These are phyloP conservation scores for Claviceps monticola DNA, from an alignment of 2,329 filamentous ascomycete genomes.

Conservation along the genomic window DNA sequence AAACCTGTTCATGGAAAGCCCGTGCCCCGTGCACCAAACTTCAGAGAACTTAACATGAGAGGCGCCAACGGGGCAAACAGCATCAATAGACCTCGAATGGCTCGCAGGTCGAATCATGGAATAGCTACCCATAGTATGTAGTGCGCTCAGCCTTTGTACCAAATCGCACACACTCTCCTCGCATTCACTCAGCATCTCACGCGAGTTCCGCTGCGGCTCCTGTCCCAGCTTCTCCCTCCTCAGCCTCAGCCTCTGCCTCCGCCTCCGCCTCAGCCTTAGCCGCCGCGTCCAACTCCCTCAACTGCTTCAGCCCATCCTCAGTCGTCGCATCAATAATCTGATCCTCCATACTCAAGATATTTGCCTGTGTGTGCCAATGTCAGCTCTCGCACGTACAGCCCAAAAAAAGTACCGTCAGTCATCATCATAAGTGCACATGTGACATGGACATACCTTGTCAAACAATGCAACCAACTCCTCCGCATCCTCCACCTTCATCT, in stretches of 20 bases:
- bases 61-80: too few relatives aligned
- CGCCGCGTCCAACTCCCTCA: constrained; percentile 58
- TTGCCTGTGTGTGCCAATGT: constrained; percentile 36
- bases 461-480: constrained; percentile 73
- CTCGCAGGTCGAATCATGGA: too few relatives aligned
- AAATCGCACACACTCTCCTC: not conserved
- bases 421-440: too few relatives aligned
- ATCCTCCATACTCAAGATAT: constrained; percentile 81
- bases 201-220: not conserved
- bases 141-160: too few relatives aligned
- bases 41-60: too few relatives aligned
- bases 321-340: constrained; percentile 93
- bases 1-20: too few relatives aligned
- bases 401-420: too few relatives aligned
- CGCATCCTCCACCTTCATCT: constrained; percentile 78
- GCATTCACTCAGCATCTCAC: not conserved
- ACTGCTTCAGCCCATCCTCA: constrained; percentile 63
- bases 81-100: too few relatives aligned
- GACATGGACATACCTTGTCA: constrained; percentile 41
- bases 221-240: constrained; percentile 4
- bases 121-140: too few relatives aligned
- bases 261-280: constrained; percentile 15
- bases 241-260: not conserved
- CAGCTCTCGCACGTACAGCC: not conserved
- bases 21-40: too few relatives aligned